These are phyloP conservation scores for Prunus salicina DNA, from an alignment of 306 rosid species.

Conservation along the genomic window DNA sequence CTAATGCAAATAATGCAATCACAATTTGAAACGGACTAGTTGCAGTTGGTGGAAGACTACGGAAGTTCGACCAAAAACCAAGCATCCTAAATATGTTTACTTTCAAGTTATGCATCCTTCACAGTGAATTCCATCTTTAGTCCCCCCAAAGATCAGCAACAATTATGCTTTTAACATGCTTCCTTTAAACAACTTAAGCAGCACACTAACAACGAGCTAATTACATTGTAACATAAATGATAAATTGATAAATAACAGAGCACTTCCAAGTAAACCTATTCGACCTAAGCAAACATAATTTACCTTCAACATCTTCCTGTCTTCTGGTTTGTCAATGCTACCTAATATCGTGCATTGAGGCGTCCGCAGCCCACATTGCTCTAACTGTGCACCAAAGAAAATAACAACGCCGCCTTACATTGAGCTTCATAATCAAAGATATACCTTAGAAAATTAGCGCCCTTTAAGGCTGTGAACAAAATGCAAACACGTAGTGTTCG, in stretches of 20 bases:
- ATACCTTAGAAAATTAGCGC: background rate
- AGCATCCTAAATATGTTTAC: background rate
- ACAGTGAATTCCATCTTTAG: slow-evolving; percentile 1
- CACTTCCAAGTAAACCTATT: background rate
- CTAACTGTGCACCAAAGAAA: slow-evolving; percentile 45
- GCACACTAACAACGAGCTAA: background rate
- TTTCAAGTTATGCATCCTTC: background rate
- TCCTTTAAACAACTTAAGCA: background rate
- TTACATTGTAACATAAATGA: background rate
- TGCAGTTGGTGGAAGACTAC: background rate
- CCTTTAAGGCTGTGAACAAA: background rate
- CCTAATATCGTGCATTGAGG: slow-evolving; percentile 91
- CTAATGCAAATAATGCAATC: background rate
- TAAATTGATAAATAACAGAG: background rate
- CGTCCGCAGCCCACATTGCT: slow-evolving; percentile 73
- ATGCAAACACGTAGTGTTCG: background rate
- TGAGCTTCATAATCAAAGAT: background rate
- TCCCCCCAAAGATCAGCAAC: background rate
- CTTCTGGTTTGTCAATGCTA: slow-evolving; percentile 63
- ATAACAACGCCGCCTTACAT: background rate
- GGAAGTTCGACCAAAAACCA: background rate
- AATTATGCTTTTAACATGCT: background rate
- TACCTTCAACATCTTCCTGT: slow-evolving; percentile 44
- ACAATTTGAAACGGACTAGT: background rate
- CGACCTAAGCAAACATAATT: background rate